These are phyloP conservation scores for Xenosphaeropsis pyriputrescens DNA, from an alignment of 2,329 filamentous ascomycete species.

Conservation along the genomic window DNA sequence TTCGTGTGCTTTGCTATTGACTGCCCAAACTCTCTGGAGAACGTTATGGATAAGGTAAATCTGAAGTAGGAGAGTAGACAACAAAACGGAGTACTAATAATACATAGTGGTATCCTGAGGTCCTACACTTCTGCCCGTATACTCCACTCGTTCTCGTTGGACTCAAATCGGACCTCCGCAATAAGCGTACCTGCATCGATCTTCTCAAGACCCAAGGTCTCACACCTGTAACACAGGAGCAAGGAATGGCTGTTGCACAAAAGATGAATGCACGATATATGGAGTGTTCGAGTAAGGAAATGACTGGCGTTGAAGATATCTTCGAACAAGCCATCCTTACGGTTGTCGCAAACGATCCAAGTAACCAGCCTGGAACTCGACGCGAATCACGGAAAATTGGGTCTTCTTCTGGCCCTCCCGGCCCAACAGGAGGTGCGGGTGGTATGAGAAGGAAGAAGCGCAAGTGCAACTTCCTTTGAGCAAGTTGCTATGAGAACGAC, in stretches of 20 bases:
- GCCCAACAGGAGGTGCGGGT: conserved; percentile 23
- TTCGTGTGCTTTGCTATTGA: conserved; percentile 99
- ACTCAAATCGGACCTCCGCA: conserved; percentile 90
- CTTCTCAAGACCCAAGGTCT: conserved; percentile 96
- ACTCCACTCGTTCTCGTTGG: conserved; percentile 92
- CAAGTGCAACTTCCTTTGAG: conserved; percentile 62
- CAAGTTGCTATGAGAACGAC: conserved; percentile 1
- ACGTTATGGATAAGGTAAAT: conserved; percentile 93
- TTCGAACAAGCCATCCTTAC: conserved; percentile 86
- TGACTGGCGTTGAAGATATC: conserved; percentile 90
- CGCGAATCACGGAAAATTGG: conserved; percentile 8
- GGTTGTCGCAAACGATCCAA: conserved; percentile 68
- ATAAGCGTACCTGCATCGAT: conserved; percentile 94
- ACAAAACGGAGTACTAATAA: conserved; percentile 12
- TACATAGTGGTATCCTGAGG: conserved; percentile 90
- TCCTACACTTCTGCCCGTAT: conserved; percentile 96
- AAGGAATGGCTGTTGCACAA: conserved; percentile 73
- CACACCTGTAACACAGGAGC: conserved; percentile 83
- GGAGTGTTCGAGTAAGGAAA: conserved; percentile 98
- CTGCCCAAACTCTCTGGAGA: conserved; percentile 94
- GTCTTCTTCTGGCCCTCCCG: conserved; percentile 1
- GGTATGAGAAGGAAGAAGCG: conserved; percentile 66
- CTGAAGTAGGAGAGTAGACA: not conserved
- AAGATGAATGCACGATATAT: conserved; percentile 95
- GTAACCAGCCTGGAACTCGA: conserved; percentile 23